A percentile compares a stretch with the other conserved stretches of the same genome.
Conservation (phyloP, 2,329 filamentous ascomycete species). For the Neonectria sp. region DNA sequence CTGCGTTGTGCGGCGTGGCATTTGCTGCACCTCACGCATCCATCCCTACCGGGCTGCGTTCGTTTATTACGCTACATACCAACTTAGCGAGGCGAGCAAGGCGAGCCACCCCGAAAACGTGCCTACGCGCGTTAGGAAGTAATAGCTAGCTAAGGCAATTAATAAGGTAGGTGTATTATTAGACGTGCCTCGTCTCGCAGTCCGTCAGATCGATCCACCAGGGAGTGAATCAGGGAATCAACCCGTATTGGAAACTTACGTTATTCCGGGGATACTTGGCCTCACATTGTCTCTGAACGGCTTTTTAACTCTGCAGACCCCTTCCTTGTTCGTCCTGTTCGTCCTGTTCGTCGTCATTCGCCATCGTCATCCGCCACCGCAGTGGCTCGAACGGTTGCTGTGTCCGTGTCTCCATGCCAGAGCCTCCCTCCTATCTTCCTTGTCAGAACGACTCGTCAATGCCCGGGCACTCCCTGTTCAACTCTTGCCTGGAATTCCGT, state of each 20-base stretch:
- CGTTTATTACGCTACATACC: background rate
- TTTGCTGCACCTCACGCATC: background rate
- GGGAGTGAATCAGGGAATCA: background rate
- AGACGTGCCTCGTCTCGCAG: background rate
- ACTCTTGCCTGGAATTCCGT: conserved; percentile 6
- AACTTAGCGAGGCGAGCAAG: background rate
- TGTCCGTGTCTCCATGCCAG: conserved; percentile 12
- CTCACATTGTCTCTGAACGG: background rate
- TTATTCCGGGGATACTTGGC: background rate
- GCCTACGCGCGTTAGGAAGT: conserved; percentile 3
- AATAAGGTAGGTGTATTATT: conserved; percentile 8
- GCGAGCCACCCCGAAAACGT: conserved; percentile 2
- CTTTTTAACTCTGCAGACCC: background rate
- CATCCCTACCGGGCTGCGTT: conserved; percentile 1
- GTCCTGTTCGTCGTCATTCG: conserved; percentile 12
- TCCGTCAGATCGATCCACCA: conserved; percentile 4
- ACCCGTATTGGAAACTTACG: background rate
- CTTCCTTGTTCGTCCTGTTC: conserved; percentile 10
- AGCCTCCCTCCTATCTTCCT: conserved; percentile 5
- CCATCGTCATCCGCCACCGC: conserved; percentile 16
- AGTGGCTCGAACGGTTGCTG: background rate
- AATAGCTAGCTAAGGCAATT: background rate
- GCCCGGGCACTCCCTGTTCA: conserved; percentile 6
- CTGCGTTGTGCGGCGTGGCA: conserved; percentile 2
- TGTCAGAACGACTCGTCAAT: conserved; percentile 1